Evolutionary conservation across 768 basidiomycete genomes (phyloP), one percentile per base, ranked within the genome.

Genomic region (Termitomyces bulborhizus): DNA sequence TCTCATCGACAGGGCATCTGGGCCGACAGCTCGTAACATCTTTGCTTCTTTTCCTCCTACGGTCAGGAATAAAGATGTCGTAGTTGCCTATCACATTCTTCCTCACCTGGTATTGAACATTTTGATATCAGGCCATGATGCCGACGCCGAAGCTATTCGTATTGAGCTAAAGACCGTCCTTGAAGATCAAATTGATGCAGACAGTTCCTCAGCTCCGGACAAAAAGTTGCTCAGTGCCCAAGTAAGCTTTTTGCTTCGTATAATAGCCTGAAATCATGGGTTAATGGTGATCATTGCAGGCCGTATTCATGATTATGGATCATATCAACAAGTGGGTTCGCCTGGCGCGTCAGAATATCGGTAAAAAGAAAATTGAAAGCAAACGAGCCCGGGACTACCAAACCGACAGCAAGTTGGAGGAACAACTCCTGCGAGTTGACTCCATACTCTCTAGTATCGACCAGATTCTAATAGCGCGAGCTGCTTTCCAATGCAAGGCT

Each of bases 171-270:
- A 88, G 29, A 76, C 82, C 1, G 93, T 99, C 1, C 76, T 99
- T 11, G 77, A 86, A 61, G 96, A 98, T 65, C 95, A 98, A 65
- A 85, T 97, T 18, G 73, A 85, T 58, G 68, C 76, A 0, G 69
- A 74, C 8, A 86, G 85, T 44, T 60, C 60, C 8, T 83, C 85
- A 6, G 77, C 80, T 3, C 69, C 79, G 2, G 94, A 97, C 68
- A 93, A 93, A 67, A 88, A 88, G 57, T 71, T 92, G 3, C 79
- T 97, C 31, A 93, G 94, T 67, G 95, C 97, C n/a, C 95, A 98
- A 78, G 96, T 95, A 65, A 12, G 71, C 62, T 15, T 16, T 40
- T 29, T 36, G 13, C n/a, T 42, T 49, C 6, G 4, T 46, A 6
- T 15, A 31, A 18, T 31, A 32, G 7, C 26, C 5, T 43, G 21